Evolutionary conservation across 1,284 basidiomycete genomes (phyloP).

Genomic region (Trichosporon inkin): DNA sequence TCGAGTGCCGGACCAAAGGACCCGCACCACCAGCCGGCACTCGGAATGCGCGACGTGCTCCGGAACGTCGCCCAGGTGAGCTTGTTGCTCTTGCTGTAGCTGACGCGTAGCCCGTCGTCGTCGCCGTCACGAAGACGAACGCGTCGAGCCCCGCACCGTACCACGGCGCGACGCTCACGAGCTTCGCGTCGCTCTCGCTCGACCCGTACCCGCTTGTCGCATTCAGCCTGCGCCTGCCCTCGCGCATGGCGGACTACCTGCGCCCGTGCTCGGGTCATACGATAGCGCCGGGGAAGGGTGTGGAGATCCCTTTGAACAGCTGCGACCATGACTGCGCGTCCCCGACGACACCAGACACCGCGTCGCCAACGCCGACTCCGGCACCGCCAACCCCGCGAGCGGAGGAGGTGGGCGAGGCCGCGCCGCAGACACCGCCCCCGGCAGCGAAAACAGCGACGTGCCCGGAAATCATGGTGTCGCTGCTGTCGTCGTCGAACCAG

Average conservation of each 20-base stretch:
- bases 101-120: conserved; percentile 44
- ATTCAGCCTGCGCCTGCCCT: conserved; percentile 83
- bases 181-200: conserved; percentile 84
- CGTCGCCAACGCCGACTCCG: not conserved
- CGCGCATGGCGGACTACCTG: conserved; percentile 69
- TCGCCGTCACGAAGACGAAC: conserved; percentile 35
- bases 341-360: not conserved
- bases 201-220: conserved; percentile 79
- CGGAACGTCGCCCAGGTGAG: conserved; percentile 50
- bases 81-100: not conserved
- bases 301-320: not conserved
- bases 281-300: not conserved
- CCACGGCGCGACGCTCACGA: conserved; percentile 87
- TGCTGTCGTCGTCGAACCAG: conserved; percentile 31
- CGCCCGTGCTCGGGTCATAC: conserved; percentile 30
- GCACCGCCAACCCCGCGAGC: too few species aligned
- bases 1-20: not conserved
- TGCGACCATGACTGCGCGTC: not conserved
- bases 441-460: not conserved
- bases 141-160: conserved; percentile 21
- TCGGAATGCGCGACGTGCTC: conserved; percentile 42
- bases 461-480: conserved; percentile 31
- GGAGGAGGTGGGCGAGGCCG: not conserved
- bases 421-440: not conserved
- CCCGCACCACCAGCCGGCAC: conserved; percentile 3